phyloP scores from a whole-genome alignment of 129 eudicot species.

The Ambrosia trifida region DNA sequence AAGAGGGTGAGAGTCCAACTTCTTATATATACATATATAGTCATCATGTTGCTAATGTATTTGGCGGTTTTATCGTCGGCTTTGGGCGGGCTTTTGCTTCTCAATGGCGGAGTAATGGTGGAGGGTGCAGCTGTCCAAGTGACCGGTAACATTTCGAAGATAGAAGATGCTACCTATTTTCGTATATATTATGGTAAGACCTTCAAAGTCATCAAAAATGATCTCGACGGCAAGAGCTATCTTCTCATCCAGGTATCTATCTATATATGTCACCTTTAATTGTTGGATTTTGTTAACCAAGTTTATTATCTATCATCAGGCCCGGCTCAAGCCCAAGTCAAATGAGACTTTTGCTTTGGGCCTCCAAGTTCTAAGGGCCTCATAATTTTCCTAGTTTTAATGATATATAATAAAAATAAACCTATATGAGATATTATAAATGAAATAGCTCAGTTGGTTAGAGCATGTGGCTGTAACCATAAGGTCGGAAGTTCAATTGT shows the following conservation, averaged over 20 bases:
- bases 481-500: too few species aligned
- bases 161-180: conserved; percentile 74
- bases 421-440: too few species aligned
- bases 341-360: too few species aligned
- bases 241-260: conserved; percentile 83
- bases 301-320: too few species aligned
- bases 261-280: too few species aligned
- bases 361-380: too few species aligned
- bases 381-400: too few species aligned
- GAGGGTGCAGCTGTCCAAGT: conserved; percentile 54
- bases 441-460: too few species aligned
- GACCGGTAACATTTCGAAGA: conserved; percentile 64
- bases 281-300: too few species aligned
- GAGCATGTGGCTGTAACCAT: too few species aligned
- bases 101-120: conserved; percentile 16
- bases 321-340: too few species aligned
- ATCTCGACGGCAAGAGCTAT: conserved; percentile 89
- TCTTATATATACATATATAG: not conserved
- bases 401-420: too few species aligned
- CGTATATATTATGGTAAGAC: conserved; percentile 84
- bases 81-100: conserved; percentile 30
- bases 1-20: not conserved
- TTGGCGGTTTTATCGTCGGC: conserved; percentile 20
- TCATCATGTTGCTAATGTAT: conserved; percentile 26
- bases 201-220: conserved; percentile 90